Conservation (phyloP, 2,329 filamentous ascomycete species). For the Penicillium expansum region DNA sequence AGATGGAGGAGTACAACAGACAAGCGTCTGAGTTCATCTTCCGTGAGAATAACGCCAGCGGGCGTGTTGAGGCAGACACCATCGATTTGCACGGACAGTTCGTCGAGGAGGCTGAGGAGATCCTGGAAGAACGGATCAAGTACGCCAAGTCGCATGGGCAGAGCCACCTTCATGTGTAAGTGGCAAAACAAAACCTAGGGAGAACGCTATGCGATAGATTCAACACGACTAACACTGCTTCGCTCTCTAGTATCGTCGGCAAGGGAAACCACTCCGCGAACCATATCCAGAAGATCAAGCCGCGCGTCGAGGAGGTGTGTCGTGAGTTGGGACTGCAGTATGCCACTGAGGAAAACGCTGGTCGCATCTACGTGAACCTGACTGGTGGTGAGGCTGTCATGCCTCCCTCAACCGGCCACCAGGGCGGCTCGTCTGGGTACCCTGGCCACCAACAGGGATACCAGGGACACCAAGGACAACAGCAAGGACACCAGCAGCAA, state of each 20-base stretch:
- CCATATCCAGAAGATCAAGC: slow-evolving; percentile 91
- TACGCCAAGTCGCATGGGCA: slow-evolving; percentile 72
- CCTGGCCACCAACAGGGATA: slow-evolving; percentile 43
- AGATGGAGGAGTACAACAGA: slow-evolving; percentile 85
- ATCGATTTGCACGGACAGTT: slow-evolving; percentile 95
- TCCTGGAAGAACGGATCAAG: slow-evolving; percentile 80
- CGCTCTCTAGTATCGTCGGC: slow-evolving; percentile 68
- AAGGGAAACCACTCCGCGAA: slow-evolving; percentile 83
- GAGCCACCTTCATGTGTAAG: slow-evolving; percentile 76
- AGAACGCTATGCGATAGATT: neutral
- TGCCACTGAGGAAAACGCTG: slow-evolving; percentile 82
- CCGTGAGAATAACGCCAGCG: slow-evolving; percentile 82
- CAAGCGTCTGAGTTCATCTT: slow-evolving; percentile 95
- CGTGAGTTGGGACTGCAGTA: slow-evolving; percentile 78
- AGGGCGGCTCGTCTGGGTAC: slow-evolving; percentile 6
- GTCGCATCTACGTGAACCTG: slow-evolving; percentile 83
- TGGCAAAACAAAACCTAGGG: neutral
- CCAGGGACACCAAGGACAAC: slow-evolving; percentile 37
- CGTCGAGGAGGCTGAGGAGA: slow-evolving; percentile 90
- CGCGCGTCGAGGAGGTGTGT: slow-evolving; percentile 86
- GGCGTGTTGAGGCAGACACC: slow-evolving; percentile 71
- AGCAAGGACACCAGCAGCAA: slow-evolving; percentile 39
- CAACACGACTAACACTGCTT: neutral
- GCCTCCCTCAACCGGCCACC: slow-evolving; percentile 41
- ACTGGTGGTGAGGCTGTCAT: slow-evolving; percentile 64